Evolutionary conservation across 345 rosid genomes (phyloP), one percentile per base, ranked within the genome.

Genomic region (Lepidium sativum): DNA sequence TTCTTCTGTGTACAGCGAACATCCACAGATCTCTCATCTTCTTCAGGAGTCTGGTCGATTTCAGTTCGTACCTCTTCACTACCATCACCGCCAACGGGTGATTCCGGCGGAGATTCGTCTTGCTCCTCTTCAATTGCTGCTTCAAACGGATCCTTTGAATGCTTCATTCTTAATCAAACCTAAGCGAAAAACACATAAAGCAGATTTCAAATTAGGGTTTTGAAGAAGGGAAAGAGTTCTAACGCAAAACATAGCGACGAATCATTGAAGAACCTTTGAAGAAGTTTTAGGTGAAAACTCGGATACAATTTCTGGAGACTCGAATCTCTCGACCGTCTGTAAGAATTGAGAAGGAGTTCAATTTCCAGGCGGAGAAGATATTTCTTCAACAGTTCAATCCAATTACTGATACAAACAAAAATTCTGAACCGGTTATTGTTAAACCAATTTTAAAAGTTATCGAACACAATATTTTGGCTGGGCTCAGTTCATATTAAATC

Each of bases 141-240:
- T 70, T 95, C 96, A 60, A 95, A 91, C 0, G 95, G 97, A 70
- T 88, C 99, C 78, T 88, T 91, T 0, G 89, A 85, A 40, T 88
- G 88, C 66, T 88, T 90, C 96, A 88, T 94, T 49, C 4, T 14
- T 18, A 6, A 5, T 39, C 2, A 65, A 57, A 50, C 60, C 69
- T 70, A 70, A 49, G 17, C 13, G 29, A 18, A 12, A 31, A 23
- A 44, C 58, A 38, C 47, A 47, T 14, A 1, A 69, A 32, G 15
- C 47, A 32, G 18, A 40, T 38, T 40, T 58, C 0, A 23, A 55
- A 29, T 54, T 62, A 70, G 35, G 33, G 63, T 62, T 70, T 55
- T 33, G 14, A 48, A n/a, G 48, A 47, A 33, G 47, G 35, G 18
- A 44, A 12, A 10, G 37, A 21, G 11, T 1, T 35, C 56, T 14